These are phyloP conservation scores for Penicillium coprophilum DNA, from an alignment of 495 filamentous ascomycete genomes.

Conservation along the genomic window DNA sequence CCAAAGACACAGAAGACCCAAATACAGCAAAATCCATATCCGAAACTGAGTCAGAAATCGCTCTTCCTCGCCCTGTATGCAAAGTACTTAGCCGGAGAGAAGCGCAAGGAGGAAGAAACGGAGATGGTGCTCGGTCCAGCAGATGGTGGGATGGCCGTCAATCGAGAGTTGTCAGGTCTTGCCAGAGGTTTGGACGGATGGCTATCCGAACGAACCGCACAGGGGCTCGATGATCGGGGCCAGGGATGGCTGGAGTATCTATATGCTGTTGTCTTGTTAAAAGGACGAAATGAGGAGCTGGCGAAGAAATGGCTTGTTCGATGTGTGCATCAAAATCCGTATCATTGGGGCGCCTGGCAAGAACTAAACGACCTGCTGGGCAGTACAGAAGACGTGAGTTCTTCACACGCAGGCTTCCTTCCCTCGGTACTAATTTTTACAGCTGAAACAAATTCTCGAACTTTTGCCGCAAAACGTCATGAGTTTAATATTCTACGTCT, in stretches of 20 bases:
- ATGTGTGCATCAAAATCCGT: conserved; percentile 82
- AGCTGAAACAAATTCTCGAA: conserved; percentile 58
- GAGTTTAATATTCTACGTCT: conserved; percentile 88
- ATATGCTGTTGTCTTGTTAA: conserved; percentile 86
- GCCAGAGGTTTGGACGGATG: conserved; percentile 73
- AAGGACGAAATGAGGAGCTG: conserved; percentile 81
- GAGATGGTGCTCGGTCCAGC: conserved; percentile 97
- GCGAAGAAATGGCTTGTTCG: conserved; percentile 79
- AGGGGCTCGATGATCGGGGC: conserved; percentile 60
- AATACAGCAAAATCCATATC: conserved; percentile 42
- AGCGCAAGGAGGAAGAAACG: conserved; percentile 90
- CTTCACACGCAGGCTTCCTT: conserved; percentile 17
- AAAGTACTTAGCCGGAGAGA: conserved; percentile 90
- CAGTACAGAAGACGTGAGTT: conserved; percentile 76
- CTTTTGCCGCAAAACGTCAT: conserved; percentile 86
- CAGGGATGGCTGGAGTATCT: conserved; percentile 97
- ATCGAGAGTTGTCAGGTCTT: conserved; percentile 76
- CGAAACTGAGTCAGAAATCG: conserved; percentile 76
- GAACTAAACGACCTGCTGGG: conserved; percentile 77
- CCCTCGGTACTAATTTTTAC: conserved; percentile 18
- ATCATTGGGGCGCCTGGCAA: conserved; percentile 96
- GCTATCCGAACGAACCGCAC: conserved; percentile 62
- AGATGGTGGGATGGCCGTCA: conserved; percentile 77
- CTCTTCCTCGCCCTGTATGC: conserved; percentile 93
- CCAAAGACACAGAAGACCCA: conserved; percentile 32